These are phyloP conservation scores for Carex kokanica DNA, from an alignment of 176 grass and related monocot genomes.

Conservation along the genomic window DNA sequence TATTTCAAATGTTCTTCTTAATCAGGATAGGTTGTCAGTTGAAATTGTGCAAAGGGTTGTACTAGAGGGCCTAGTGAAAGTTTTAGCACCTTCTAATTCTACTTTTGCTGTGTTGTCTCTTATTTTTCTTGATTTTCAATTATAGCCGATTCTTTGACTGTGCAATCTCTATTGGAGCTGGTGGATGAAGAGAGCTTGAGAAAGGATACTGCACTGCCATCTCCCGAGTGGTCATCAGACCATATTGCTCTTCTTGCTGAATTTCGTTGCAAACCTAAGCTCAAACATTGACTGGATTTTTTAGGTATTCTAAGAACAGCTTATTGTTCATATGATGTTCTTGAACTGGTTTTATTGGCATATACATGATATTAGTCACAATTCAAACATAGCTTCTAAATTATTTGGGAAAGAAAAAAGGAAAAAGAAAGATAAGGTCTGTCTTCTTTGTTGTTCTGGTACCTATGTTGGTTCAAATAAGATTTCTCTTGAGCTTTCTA, in stretches of 20 bases:
- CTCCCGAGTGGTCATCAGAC: slow-evolving; percentile 98
- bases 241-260: slow-evolving; percentile 94
- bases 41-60: not conserved
- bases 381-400: not conserved
- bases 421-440: not conserved
- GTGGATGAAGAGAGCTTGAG: slow-evolving; percentile 95
- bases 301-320: slow-evolving; percentile 7
- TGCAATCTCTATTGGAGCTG: slow-evolving; percentile 93
- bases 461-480: not conserved
- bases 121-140: not conserved
- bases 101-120: not conserved
- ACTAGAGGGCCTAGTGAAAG: not conserved
- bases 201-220: slow-evolving; percentile 95
- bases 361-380: not conserved
- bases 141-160: slow-evolving; percentile 94
- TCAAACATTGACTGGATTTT: slow-evolving; percentile 53
- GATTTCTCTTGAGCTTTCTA: not conserved
- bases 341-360: not conserved
- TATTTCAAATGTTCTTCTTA: slow-evolving; percentile 15
- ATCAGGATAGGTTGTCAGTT: not conserved
- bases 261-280: slow-evolving; percentile 95
- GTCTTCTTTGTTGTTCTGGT: too few relatives aligned
- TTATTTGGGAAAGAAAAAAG: not conserved
- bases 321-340: slow-evolving; percentile 1
- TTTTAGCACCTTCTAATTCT: slow-evolving; percentile 7